A percentile compares a stretch with the other conserved stretches of the same genome.
phyloP scores from a whole-genome alignment of 345 rosid species.

The Eucalyptus decipiens region DNA sequence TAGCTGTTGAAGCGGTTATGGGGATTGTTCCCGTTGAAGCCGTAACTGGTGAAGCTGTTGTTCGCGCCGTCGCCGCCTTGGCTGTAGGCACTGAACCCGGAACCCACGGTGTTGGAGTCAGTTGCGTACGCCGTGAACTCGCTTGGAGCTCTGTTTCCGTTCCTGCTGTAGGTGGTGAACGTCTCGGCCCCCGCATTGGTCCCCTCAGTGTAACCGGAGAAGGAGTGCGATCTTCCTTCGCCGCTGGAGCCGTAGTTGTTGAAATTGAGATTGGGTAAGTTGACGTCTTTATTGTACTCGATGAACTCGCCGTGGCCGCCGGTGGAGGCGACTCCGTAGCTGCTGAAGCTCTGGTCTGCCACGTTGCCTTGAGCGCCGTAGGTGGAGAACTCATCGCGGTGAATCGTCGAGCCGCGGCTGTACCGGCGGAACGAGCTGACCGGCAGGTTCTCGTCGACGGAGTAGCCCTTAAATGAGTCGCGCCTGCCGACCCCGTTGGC shows the following conservation, averaged over 20 bases:
- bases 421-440: slow-evolving; percentile 17
- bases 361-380: slow-evolving; percentile 12
- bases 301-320: slow-evolving; percentile 61
- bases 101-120: slow-evolving; percentile 50
- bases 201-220: slow-evolving; percentile 29
- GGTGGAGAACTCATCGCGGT: slow-evolving; percentile 1
- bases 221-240: slow-evolving; percentile 31
- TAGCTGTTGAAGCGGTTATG: slow-evolving; percentile 52
- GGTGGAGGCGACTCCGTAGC: slow-evolving; percentile 49
- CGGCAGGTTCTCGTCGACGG: slow-evolving; percentile 11
- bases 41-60: slow-evolving; percentile 65
- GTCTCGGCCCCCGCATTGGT: slow-evolving; percentile 58
- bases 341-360: slow-evolving; percentile 42
- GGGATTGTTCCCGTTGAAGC: slow-evolving; percentile 47
- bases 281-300: slow-evolving; percentile 36
- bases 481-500: slow-evolving; percentile 26
- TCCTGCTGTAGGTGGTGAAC: slow-evolving; percentile 57
- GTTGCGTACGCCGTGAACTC: slow-evolving; percentile 46
- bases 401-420: slow-evolving; percentile 16
- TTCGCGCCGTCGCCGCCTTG: slow-evolving; percentile 40
- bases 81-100: slow-evolving; percentile 57
- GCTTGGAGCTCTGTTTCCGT: slow-evolving; percentile 46
- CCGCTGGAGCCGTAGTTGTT: slow-evolving; percentile 42
- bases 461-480: slow-evolving; percentile 41
- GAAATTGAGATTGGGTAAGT: slow-evolving; percentile 54